These are phyloP conservation scores for Candida boidinii DNA, from an alignment of 805 yeast genomes.

Conservation along the genomic window DNA sequence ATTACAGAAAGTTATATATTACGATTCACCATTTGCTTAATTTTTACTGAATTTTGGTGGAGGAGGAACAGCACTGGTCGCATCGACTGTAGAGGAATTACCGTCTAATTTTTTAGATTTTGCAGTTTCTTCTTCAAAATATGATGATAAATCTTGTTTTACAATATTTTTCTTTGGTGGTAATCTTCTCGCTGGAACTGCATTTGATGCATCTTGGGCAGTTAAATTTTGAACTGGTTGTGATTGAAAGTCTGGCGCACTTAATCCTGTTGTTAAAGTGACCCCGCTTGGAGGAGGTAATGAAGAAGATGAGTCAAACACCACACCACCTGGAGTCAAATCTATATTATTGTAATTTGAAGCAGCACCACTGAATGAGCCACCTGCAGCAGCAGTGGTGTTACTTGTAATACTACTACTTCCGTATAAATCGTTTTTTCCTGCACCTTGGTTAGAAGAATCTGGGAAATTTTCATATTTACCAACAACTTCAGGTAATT, in stretches of 20 bases:
- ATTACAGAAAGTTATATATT: no score
- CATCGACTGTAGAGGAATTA: constrained; percentile 12
- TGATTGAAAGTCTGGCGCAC: constrained; percentile 12
- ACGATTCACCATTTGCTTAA: no score
- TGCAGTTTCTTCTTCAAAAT: constrained; percentile 33
- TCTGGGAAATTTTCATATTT: constrained; percentile 23
- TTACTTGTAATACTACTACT: no score
- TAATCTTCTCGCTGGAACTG: constrained; percentile 7
- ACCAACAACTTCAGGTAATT: constrained; percentile 64
- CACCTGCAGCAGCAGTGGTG: no score
- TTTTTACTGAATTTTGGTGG: background rate
- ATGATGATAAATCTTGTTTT: constrained; percentile 24
- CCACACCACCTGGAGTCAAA: constrained; percentile 10
- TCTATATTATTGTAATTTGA: constrained; percentile 13
- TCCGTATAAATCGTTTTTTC: constrained; percentile 2
- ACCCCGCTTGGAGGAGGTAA: constrained; percentile 2
- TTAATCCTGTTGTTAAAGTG: background rate
- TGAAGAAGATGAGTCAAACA: constrained; percentile 1
- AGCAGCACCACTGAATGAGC: no score
- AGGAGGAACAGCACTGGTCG: background rate
- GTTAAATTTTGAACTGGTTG: no score
- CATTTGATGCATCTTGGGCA: constrained; percentile 16
- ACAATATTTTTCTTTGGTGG: constrained; percentile 1
- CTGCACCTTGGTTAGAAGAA: constrained; percentile 3
- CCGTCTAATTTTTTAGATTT: constrained; percentile 31